phyloP scores from a whole-genome alignment of 129 eudicot species.

The Oenanthe sinensis region DNA sequence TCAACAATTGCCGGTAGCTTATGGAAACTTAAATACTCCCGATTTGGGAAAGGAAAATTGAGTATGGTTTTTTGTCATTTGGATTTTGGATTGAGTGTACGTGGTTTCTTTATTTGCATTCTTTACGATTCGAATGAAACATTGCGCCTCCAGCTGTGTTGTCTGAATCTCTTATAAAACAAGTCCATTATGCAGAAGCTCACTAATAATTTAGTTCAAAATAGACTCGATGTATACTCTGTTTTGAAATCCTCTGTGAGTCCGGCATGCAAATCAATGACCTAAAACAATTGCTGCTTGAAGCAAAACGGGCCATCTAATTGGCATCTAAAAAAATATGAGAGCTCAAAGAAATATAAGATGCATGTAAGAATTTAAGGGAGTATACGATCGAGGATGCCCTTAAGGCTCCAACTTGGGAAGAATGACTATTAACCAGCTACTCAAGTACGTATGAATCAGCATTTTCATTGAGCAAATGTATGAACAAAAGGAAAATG shows the following conservation, averaged over 20 bases:
- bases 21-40: background rate
- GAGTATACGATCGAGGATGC: no score
- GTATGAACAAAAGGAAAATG: background rate
- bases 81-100: background rate
- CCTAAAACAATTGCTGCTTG: background rate
- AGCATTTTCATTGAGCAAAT: background rate
- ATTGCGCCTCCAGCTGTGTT: background rate
- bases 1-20: background rate
- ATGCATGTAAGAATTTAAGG: no score
- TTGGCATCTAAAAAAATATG: no score
- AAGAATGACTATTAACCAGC: no score
- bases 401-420: no score
- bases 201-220: background rate
- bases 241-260: background rate
- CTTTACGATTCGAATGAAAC: background rate
- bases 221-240: background rate
- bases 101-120: background rate
- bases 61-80: no score
- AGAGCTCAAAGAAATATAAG: no score
- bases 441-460: no score
- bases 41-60: background rate
- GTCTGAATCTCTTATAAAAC: background rate
- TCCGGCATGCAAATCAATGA: background rate
- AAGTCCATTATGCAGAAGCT: background rate
- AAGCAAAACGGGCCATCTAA: background rate